A percentile compares a stretch with the other conserved stretches of the same genome.
Evolutionary conservation across 768 basidiomycete species (phyloP).

Genomic region (Podaxis pistillaris): DNA sequence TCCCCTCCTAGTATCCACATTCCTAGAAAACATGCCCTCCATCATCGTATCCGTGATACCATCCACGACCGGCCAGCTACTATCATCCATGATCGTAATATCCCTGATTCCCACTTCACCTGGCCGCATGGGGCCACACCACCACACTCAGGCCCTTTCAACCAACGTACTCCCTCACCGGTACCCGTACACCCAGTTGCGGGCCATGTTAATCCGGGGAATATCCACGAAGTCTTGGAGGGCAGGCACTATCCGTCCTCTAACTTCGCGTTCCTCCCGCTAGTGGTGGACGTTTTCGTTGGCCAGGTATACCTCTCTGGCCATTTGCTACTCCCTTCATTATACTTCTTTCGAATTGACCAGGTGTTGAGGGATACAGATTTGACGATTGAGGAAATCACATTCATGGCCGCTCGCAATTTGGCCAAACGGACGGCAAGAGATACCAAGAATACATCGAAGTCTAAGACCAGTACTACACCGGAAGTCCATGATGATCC

Average conservation of each 20-base stretch:
- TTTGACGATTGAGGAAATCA: background rate
- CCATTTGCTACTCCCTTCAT: background rate
- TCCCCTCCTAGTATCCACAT: background rate
- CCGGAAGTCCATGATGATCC: background rate
- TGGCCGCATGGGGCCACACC: background rate
- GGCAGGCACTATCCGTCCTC: background rate
- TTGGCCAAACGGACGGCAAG: background rate
- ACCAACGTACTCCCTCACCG: background rate
- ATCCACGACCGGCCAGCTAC: background rate
- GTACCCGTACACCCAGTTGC: background rate
- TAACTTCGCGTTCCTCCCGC: background rate
- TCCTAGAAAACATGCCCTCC: background rate
- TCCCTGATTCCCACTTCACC: background rate
- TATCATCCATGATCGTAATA: background rate
- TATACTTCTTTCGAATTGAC: background rate
- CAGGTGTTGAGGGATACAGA: background rate
- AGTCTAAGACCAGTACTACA: background rate
- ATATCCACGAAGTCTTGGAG: background rate
- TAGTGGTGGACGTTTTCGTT: background rate
- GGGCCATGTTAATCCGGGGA: background rate
- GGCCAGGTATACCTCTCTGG: background rate
- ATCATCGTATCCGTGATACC: background rate
- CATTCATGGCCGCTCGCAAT: background rate
- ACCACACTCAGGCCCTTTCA: background rate
- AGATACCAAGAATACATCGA: background rate